These are phyloP conservation scores for Backusella macrospora DNA, from an alignment of 192 early-diverging fungal genomes.

Conservation along the genomic window DNA sequence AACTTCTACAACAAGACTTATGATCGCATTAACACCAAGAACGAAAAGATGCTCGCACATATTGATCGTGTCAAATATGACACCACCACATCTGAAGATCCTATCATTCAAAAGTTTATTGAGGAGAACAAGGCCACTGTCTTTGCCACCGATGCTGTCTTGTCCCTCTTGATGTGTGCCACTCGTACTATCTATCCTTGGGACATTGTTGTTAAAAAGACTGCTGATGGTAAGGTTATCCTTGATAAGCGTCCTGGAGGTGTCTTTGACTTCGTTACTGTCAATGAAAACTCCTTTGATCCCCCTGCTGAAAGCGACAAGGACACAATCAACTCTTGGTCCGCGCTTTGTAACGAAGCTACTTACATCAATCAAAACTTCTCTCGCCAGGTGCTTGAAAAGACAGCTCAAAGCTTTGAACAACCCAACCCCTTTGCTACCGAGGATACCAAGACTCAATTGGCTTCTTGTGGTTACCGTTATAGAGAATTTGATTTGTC, in stretches of 20 bases:
- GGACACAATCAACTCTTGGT: constrained; percentile 87
- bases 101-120: constrained; percentile 66
- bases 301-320: constrained; percentile 93
- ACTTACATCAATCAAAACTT: constrained; percentile 87
- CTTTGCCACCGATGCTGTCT: constrained; percentile 88
- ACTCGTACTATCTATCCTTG: constrained; percentile 91
- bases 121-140: constrained; percentile 61
- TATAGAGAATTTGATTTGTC: constrained; percentile 87
- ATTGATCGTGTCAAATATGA: constrained; percentile 72
- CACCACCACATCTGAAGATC: constrained; percentile 86
- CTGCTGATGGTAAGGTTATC: constrained; percentile 78
- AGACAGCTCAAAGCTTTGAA: constrained; percentile 54
- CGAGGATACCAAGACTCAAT: constrained; percentile 49
- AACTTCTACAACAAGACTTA: constrained; percentile 79
- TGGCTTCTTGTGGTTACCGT: constrained; percentile 76
- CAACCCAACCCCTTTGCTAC: constrained; percentile 78
- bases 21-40: constrained; percentile 84
- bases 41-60: constrained; percentile 72
- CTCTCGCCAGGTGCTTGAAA: constrained; percentile 75
- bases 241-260: constrained; percentile 93
- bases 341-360: constrained; percentile 83
- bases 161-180: constrained; percentile 92
- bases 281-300: constrained; percentile 95
- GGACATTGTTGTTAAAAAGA: constrained; percentile 92
- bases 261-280: constrained; percentile 79